Evolutionary conservation across 2,329 filamentous ascomycete species (phyloP).

Genomic region (Akanthomyces muscarius): DNA sequence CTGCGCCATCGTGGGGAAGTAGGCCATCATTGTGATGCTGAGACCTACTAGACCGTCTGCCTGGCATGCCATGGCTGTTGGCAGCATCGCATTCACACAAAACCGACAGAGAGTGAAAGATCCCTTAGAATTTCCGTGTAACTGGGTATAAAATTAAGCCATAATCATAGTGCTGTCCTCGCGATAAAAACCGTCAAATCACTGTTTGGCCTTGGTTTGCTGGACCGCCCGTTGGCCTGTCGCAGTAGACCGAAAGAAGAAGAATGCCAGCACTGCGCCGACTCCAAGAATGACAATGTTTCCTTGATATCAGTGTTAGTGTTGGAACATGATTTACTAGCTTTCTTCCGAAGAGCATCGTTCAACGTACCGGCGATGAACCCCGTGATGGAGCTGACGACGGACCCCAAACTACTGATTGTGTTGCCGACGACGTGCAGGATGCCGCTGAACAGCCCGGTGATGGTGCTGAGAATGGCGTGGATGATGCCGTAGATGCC

Average conservation of each 20-base stretch:
- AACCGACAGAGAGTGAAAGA: no score
- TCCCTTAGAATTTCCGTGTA: no score
- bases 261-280: slow-evolving; percentile 1
- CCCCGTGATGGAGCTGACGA: slow-evolving; percentile 3
- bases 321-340: no score
- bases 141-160: background rate
- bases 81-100: no score
- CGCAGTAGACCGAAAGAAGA: slow-evolving; percentile 1
- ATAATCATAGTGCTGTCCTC: background rate
- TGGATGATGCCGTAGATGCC: slow-evolving; percentile 5
- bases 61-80: no score
- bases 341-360: background rate
- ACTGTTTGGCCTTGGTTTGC: background rate
- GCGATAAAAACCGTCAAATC: background rate
- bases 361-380: slow-evolving; percentile 1
- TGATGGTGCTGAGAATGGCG: slow-evolving; percentile 1
- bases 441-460: background rate
- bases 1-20: no score
- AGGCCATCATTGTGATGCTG: no score
- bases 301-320: background rate
- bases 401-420: background rate
- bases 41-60: no score
- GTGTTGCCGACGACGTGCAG: background rate
- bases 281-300: background rate
- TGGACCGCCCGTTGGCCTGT: slow-evolving; percentile 4